These are phyloP conservation scores for Aciculoconidium aculeatum DNA, from an alignment of 805 yeast genomes.

Conservation along the genomic window DNA sequence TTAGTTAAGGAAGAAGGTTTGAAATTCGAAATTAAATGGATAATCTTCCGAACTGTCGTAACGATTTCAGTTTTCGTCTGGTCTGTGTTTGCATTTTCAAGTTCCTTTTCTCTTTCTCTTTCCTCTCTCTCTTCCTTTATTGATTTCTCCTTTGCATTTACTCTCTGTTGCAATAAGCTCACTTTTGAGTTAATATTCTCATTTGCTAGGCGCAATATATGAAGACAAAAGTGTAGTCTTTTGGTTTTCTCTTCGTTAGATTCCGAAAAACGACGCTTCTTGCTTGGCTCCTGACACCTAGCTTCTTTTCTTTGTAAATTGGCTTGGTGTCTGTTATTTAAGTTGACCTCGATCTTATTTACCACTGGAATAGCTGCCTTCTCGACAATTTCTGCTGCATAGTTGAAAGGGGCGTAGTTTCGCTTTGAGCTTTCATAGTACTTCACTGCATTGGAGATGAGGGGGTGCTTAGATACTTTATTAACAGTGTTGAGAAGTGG, in stretches of 20 bases:
- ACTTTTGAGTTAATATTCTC: conserved; percentile 67
- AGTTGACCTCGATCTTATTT: conserved; percentile 40
- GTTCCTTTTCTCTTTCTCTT: conserved; percentile 11
- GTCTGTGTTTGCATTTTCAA: conserved; percentile 13
- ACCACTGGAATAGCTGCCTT: conserved; percentile 52
- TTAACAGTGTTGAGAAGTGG: conserved; percentile 35
- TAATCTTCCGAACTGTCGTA: conserved; percentile 83
- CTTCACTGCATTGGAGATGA: conserved; percentile 44
- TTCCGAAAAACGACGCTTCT: conserved; percentile 19
- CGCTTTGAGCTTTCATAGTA: conserved; percentile 42
- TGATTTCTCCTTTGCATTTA: conserved; percentile 41
- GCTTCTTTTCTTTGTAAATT: conserved; percentile 4
- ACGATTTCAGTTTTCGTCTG: conserved; percentile 76
- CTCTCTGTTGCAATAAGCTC: conserved; percentile 47
- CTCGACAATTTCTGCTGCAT: conserved; percentile 57
- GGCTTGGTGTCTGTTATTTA: conserved; percentile 32
- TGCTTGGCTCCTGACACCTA: too few relatives aligned
- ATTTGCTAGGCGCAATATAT: conserved; percentile 75
- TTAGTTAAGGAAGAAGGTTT: conserved; percentile 35
- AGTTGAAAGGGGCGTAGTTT: conserved; percentile 45
- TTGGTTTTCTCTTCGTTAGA: conserved; percentile 54
- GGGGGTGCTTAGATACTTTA: conserved; percentile 34
- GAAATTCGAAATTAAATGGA: conserved; percentile 77
- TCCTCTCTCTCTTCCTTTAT: conserved; percentile 17
- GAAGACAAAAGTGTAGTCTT: conserved; percentile 71